These are phyloP conservation scores for Penicillium sp. DNA, from an alignment of 2,329 filamentous ascomycete species.

Conservation along the genomic window DNA sequence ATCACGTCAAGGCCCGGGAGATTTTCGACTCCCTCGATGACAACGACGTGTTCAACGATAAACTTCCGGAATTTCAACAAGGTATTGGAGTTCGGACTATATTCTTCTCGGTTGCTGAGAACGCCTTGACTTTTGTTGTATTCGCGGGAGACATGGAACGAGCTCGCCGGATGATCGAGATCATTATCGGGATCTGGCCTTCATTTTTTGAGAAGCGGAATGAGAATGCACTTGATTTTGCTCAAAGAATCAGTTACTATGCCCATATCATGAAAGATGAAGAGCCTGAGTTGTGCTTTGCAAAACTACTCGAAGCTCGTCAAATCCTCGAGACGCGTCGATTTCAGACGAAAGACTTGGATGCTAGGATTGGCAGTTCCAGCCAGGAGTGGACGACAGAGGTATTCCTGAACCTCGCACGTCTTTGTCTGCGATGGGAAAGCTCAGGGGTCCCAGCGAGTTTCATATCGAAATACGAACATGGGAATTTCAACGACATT, in stretches of 20 bases:
- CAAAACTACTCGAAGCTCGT: constrained; percentile 27
- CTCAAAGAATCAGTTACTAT: constrained; percentile 22
- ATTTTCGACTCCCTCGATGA: constrained; percentile 30
- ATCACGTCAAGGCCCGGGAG: constrained; percentile 21
- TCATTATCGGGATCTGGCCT: constrained; percentile 23
- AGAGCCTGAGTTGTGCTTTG: constrained; percentile 24
- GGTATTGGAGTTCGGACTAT: constrained; percentile 17
- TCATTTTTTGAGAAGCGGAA: constrained; percentile 22
- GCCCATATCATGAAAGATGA: constrained; percentile 25
- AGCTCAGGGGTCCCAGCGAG: constrained; percentile 8
- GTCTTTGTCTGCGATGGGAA: constrained; percentile 21
- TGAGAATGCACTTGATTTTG: constrained; percentile 21
- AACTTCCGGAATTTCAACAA: constrained; percentile 18
- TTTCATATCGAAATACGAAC: constrained; percentile 20
- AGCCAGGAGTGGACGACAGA: constrained; percentile 19
- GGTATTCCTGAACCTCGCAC: constrained; percentile 28
- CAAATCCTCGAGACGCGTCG: constrained; percentile 26
- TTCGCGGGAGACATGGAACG: constrained; percentile 24
- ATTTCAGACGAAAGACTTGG: constrained; percentile 27
- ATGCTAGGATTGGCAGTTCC: constrained; percentile 28
- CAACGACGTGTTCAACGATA: constrained; percentile 24
- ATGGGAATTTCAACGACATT: constrained; percentile 25
- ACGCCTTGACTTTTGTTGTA: constrained; percentile 25
- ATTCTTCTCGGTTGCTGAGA: constrained; percentile 22
- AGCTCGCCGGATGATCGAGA: constrained; percentile 20